Evolutionary conservation across 352 stramenopile species (phyloP), one percentile per base, ranked within the genome.

Genomic region (Phytophthora meadii): DNA sequence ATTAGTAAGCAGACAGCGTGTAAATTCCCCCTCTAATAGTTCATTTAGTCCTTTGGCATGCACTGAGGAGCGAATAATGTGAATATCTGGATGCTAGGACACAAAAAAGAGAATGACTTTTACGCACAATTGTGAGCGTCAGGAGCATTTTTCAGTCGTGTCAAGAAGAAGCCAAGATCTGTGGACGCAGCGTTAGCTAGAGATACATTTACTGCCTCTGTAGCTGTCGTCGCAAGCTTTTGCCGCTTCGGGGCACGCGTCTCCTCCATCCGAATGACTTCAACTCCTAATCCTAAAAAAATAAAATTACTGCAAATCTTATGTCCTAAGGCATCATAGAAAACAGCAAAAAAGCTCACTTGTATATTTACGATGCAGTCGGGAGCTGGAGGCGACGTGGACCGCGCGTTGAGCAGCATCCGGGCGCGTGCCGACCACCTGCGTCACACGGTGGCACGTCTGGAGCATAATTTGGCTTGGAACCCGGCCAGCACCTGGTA

Each of bases 391-490:
- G 73, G 79, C 40, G 87, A 95, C 36, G 82, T 93, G 8, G 87
- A 93, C 55, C 87, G 87, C 46, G 84, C 87, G 27, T 59, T 94
- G 48, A 87, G 81, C 66, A 92, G 84, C 68, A 92, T 94, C 55
- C 87, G 87, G 42, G 82, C 84, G 40, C 84, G 87, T 32, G 87
- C 87, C 14, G 87, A 94, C 61, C 87, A 94, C 54, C 62, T 94
- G 54, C 84, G 87, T 4, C 87, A 92, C 64, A 94, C 87, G 11
- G 78, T 94, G 32, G 75, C 70, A 19, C 82, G 82, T 10, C 70
- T 94, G 19, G 87, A 94, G 74, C 77, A 92, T 50, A 90, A 91
- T 39, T 60, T 94, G 49, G 82, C 84, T 14, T 94, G 87, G 87
- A 84, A 92, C 46, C 87, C 87, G 8, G 81, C 82, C 4, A 94